phyloP scores from a whole-genome alignment of 1,284 basidiomycete genomes.

The Ceratobasidium papillatum region DNA sequence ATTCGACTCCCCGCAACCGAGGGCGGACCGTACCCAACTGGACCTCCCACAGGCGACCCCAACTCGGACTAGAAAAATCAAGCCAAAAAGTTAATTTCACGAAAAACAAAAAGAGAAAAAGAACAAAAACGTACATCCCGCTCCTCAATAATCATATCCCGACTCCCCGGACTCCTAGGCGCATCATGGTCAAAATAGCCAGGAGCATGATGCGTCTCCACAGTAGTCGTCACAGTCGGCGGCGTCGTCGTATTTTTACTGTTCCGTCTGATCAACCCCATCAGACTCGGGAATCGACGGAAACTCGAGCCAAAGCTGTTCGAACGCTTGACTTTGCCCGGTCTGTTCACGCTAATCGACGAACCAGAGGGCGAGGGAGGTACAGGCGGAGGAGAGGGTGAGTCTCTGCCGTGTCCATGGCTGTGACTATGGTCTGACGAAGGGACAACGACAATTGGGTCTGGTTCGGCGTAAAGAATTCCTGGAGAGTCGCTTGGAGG shows the following conservation, averaged over 20 bases:
- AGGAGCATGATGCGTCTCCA: background rate
- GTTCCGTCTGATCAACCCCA: constrained; percentile 23
- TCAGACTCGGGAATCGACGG: constrained; percentile 18
- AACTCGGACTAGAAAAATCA: constrained; percentile 3
- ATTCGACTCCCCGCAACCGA: constrained; percentile 4
- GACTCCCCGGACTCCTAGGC: background rate
- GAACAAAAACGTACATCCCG: background rate
- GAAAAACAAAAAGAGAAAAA: background rate
- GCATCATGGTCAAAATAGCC: background rate
- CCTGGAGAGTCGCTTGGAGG: background rate
- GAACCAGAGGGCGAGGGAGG: background rate
- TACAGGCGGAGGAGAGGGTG: background rate
- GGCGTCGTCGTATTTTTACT: background rate
- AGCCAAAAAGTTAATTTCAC: background rate
- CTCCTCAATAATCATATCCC: constrained; percentile 11
- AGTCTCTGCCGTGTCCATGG: too few species aligned
- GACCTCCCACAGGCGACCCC: constrained; percentile 4
- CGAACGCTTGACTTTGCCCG: constrained; percentile 27
- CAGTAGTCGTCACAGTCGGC: background rate
- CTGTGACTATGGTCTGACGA: background rate
- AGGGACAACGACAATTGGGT: constrained; percentile 15
- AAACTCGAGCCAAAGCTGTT: constrained; percentile 17
- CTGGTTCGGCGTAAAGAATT: background rate
- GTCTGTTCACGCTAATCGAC: background rate
- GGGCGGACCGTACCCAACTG: constrained; percentile 6